Conservation (phyloP, 1,284 basidiomycete genomes). For the Sutorius eximius region DNA sequence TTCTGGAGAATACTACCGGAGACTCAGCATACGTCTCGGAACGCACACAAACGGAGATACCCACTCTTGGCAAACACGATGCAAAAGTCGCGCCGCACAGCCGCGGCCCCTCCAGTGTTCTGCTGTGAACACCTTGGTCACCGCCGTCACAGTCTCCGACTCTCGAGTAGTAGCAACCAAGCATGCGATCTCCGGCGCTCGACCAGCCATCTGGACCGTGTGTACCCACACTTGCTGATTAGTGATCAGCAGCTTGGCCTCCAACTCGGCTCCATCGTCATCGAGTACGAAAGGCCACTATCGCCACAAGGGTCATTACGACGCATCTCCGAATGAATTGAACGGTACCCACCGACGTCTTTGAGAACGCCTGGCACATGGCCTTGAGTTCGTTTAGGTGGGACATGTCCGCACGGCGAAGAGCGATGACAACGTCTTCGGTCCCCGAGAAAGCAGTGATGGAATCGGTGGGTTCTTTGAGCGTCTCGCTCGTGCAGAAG, state of each 20-base stretch:
- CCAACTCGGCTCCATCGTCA: conserved; percentile 41
- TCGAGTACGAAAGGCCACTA: conserved; percentile 59
- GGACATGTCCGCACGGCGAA: conserved; percentile 43
- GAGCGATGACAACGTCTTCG: conserved; percentile 32
- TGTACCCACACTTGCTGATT: conserved; percentile 63
- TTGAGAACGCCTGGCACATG: conserved; percentile 58
- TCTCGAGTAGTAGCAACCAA: conserved; percentile 56
- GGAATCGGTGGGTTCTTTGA: conserved; percentile 33
- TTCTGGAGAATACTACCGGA: background rate
- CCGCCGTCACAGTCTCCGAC: conserved; percentile 41
- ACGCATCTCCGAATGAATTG: background rate
- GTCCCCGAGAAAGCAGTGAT: background rate
- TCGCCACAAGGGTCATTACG: background rate
- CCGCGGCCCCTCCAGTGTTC: conserved; percentile 41
- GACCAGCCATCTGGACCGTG: conserved; percentile 32
- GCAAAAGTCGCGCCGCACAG: conserved; percentile 46
- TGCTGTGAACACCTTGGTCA: conserved; percentile 54
- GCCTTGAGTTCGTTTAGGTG: conserved; percentile 46
- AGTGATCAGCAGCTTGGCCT: conserved; percentile 52
- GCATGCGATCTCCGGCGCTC: conserved; percentile 50
- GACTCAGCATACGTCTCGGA: background rate
- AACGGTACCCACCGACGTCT: conserved; percentile 51
- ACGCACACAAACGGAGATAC: conserved; percentile 14
- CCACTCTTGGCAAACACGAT: conserved; percentile 43
- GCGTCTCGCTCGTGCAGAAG: conserved; percentile 48